Percentiles rank a stretch among this genome's conserved stretches.
Conservation (phyloP, 306 rosid species). For the Cicer cuneatum region DNA sequence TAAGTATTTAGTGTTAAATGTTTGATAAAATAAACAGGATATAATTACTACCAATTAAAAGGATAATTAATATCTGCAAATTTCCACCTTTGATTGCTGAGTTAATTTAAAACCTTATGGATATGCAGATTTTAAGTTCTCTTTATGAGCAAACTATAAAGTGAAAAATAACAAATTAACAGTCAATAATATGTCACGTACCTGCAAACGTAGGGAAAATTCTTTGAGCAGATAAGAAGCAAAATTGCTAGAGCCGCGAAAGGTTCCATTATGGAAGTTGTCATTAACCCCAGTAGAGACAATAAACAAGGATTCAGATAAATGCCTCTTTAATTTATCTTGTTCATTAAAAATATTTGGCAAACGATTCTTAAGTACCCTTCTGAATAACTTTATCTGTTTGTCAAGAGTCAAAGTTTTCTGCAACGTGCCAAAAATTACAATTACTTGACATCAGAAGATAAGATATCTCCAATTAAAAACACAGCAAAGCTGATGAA, state of each 20-base stretch:
- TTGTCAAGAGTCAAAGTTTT: constrained; percentile 20
- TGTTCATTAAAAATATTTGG: constrained; percentile 7
- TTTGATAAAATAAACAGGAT: no score
- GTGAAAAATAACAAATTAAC: no score
- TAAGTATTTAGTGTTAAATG: no score
- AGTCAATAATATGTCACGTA: not conserved
- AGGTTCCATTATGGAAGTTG: constrained; percentile 10
- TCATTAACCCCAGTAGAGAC: constrained; percentile 46
- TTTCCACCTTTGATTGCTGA: no score
- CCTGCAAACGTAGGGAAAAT: constrained; percentile 44
- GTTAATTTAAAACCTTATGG: no score
- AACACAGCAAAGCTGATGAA: not conserved
- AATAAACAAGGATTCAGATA: constrained; percentile 47
- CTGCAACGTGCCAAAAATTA: constrained; percentile 12
- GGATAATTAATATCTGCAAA: no score
- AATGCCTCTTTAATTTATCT: constrained; percentile 34
- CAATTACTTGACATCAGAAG: not conserved
- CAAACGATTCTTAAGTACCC: constrained; percentile 36
- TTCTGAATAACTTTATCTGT: constrained; percentile 36
- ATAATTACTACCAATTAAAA: no score
- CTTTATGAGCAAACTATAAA: no score
- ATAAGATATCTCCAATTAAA: not conserved
- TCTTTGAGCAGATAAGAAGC: constrained; percentile 29
- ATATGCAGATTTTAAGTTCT: no score
- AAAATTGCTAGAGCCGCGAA: constrained; percentile 8